A percentile compares a stretch with the other conserved stretches of the same genome.
Evolutionary conservation across 495 filamentous ascomycete species (phyloP).

Genomic region (Aspergillus olivimuriae): DNA sequence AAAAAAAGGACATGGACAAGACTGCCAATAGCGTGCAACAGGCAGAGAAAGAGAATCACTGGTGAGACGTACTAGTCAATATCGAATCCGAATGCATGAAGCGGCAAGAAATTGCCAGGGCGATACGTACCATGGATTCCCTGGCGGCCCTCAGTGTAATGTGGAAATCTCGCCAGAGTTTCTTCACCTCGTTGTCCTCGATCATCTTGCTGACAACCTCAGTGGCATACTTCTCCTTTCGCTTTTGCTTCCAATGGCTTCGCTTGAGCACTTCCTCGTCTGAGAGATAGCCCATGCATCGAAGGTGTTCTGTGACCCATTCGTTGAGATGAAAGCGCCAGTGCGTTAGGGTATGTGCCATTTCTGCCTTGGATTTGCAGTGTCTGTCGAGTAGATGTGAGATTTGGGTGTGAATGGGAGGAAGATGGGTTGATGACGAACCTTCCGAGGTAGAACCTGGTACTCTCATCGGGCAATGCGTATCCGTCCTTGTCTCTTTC

Average conservation of each 20-base stretch:
- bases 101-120: too few species aligned
- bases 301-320: slow-evolving; percentile 58
- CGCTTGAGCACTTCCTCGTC: slow-evolving; percentile 49
- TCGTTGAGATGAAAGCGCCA: slow-evolving; percentile 71
- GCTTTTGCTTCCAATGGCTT: slow-evolving; percentile 45
- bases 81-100: too few species aligned
- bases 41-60: too few species aligned
- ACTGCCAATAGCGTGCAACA: too few species aligned
- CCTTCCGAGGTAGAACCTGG: slow-evolving; percentile 40
- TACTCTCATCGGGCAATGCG: slow-evolving; percentile 26
- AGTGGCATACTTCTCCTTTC: slow-evolving; percentile 48
- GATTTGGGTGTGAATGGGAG: background rate
- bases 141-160: slow-evolving; percentile 49
- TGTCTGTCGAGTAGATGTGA: slow-evolving; percentile 24
- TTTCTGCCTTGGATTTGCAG: slow-evolving; percentile 62
- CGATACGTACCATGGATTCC: slow-evolving; percentile 35
- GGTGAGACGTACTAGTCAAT: too few species aligned
- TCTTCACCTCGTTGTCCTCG: slow-evolving; percentile 44
- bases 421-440: slow-evolving; percentile 14
- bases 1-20: too few species aligned
- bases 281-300: slow-evolving; percentile 44
- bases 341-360: slow-evolving; percentile 64
- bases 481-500: slow-evolving; percentile 31
- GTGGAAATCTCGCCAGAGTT: slow-evolving; percentile 55
- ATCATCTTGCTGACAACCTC: slow-evolving; percentile 54